Conservation (phyloP, 2,329 filamentous ascomycete species). For the Claviceps capensis region DNA sequence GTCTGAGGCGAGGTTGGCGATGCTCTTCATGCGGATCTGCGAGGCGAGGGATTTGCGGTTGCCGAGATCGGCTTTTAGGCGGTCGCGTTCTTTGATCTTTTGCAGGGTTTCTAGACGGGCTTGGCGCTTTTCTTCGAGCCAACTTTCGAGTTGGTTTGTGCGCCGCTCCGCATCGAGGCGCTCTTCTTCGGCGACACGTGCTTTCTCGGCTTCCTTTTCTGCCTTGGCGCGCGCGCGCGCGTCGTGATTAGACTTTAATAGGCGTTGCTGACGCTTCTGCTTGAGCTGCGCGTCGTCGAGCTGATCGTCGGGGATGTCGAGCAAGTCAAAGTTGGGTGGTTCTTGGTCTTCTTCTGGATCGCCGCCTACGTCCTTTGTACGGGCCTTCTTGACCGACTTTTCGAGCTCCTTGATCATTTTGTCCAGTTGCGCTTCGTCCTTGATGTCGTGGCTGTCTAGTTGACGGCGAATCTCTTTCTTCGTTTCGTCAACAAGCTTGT, state of each 20-base stretch:
- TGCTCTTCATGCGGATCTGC: constrained; percentile 96
- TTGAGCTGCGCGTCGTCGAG: constrained; percentile 85
- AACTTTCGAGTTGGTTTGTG: constrained; percentile 70
- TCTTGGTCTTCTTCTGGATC: constrained; percentile 70
- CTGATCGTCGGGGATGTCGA: constrained; percentile 83
- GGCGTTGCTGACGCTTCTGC: constrained; percentile 79
- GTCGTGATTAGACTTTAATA: constrained; percentile 91
- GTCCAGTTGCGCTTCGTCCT: constrained; percentile 78
- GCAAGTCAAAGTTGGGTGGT: constrained; percentile 70
- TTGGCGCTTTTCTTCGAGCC: constrained; percentile 70
- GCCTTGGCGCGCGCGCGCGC: constrained; percentile 86
- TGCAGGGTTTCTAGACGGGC: constrained; percentile 58
- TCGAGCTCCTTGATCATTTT: constrained; percentile 80
- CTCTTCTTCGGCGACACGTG: constrained; percentile 68
- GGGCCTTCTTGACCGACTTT: constrained; percentile 73
- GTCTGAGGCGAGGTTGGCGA: constrained; percentile 90
- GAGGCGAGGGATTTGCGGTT: constrained; percentile 94
- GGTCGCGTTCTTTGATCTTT: constrained; percentile 85
- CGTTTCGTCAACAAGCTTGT: constrained; percentile 55
- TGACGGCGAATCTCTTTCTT: constrained; percentile 86
- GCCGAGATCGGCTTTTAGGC: constrained; percentile 83
- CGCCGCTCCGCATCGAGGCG: constrained; percentile 72
- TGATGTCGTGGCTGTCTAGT: constrained; percentile 80
- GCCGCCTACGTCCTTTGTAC: constrained; percentile 85
- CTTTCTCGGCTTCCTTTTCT: constrained; percentile 88